Evolutionary conservation across 176 grass and related monocot genomes (phyloP), one percentile per base, ranked within the genome.

Genomic region (Avena sativa): DNA sequence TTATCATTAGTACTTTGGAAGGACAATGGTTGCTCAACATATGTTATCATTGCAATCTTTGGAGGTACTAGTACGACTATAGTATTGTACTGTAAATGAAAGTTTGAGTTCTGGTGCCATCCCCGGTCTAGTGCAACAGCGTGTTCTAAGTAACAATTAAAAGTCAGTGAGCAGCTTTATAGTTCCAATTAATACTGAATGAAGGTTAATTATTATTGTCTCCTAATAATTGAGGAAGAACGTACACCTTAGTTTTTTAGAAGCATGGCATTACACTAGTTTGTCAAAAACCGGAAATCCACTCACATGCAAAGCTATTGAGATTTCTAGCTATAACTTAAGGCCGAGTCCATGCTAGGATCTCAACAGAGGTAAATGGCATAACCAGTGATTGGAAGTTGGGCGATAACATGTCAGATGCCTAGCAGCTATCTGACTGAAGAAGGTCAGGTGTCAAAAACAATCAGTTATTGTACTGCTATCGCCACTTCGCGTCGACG

Each of bases 1-100:
- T 44, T 8, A 8, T 73, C 6, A 64, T 63, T 67, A 74, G 14
- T 85, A 81, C 49, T 58, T 85, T 85, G 57, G 10, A 79, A 53
- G 66, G 46, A 8, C 19, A 86, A 2, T 34, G 28, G 48, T 30
- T 76, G 14, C 73, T 52, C 21, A 17, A 30, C 3, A 52, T 76
- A 30, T 40, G 20, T 52, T 71, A 79, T 50, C 53, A 89, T 26
- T 63, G 53, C 63, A 53, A 53, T 47, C 1, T 0, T 48, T 71
- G 40, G 44, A 59, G 73, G 28, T 46, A 46, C 19, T 28, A 28
- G 7, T 51, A 84, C 16, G 16, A 80, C 1, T 32, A 3, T 11
- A 88, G 65, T 16, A 28, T 20, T 38, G 67, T 74, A 61, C 14
- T 81, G 32, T 44, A 6, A 44, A 44, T 6, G 43, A 44, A 44